phyloP scores from a whole-genome alignment of 164 flowering plant species.

The Platanus orientalis region DNA sequence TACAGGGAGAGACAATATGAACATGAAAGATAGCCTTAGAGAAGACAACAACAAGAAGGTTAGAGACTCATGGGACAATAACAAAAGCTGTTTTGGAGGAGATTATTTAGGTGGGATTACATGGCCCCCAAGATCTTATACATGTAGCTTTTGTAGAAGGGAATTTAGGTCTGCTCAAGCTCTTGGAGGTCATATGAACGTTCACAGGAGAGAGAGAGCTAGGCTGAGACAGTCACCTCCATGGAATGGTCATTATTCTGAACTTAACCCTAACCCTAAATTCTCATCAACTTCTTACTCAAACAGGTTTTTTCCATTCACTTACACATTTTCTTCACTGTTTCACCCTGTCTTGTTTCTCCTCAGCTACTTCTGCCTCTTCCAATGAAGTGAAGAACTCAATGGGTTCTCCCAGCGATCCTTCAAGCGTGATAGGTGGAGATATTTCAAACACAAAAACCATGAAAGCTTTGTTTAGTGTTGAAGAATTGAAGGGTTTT shows the following conservation, averaged over 20 bases:
- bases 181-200: slow-evolving; percentile 81
- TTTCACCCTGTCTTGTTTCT: slow-evolving; percentile 24
- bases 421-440: slow-evolving; percentile 3
- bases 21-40: not conserved
- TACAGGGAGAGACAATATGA: slow-evolving; percentile 7
- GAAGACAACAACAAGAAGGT: not conserved
- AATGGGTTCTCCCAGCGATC: not conserved
- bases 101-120: slow-evolving; percentile 32
- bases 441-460: slow-evolving; percentile 12
- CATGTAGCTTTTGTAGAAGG: slow-evolving; percentile 70
- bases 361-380: slow-evolving; percentile 16
- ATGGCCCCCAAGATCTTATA: slow-evolving; percentile 79
- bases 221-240: slow-evolving; percentile 49
- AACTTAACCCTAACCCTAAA: slow-evolving; percentile 27
- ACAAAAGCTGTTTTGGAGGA: not conserved
- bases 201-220: slow-evolving; percentile 75
- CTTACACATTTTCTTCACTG: slow-evolving; percentile 16
- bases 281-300: too few species aligned
- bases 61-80: slow-evolving; percentile 7
- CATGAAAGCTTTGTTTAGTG: slow-evolving; percentile 16
- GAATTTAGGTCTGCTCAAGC: slow-evolving; percentile 83
- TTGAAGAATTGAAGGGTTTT: slow-evolving; percentile 11
- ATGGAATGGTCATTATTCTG: slow-evolving; percentile 15
- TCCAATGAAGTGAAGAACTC: slow-evolving; percentile 13
- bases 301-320: slow-evolving; percentile 5